These are phyloP conservation scores for Phoenix roebelenii DNA, from an alignment of 176 grass and related monocot genomes.

Conservation along the genomic window DNA sequence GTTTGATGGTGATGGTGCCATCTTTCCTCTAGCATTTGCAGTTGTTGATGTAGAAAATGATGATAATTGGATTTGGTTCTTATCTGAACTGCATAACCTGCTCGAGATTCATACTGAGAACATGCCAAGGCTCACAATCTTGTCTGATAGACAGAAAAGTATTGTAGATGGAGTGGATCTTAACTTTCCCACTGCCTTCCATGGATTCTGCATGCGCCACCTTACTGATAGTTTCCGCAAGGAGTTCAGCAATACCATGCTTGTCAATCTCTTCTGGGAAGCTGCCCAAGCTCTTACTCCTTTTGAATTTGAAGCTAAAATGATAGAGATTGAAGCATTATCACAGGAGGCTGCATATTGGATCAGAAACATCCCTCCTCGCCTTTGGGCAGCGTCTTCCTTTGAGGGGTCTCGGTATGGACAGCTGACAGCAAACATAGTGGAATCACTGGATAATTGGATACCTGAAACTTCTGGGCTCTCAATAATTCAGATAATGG, in stretches of 20 bases:
- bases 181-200: slow-evolving; percentile 95
- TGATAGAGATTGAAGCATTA: slow-evolving; percentile 77
- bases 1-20: slow-evolving; percentile 86
- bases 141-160: slow-evolving; percentile 79
- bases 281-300: slow-evolving; percentile 78
- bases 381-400: slow-evolving; percentile 83
- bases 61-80: slow-evolving; percentile 97
- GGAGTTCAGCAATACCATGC: slow-evolving; percentile 73
- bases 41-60: slow-evolving; percentile 92
- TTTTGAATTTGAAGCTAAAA: slow-evolving; percentile 81
- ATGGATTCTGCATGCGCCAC: slow-evolving; percentile 84
- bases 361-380: slow-evolving; percentile 60
- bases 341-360: slow-evolving; percentile 74
- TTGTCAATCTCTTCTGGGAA: slow-evolving; percentile 81
- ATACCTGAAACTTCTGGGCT: slow-evolving; percentile 74
- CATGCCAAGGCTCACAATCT: slow-evolving; percentile 88
- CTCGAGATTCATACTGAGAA: slow-evolving; percentile 87
- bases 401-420: slow-evolving; percentile 84
- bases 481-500: slow-evolving; percentile 95
- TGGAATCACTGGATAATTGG: slow-evolving; percentile 63
- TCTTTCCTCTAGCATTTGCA: slow-evolving; percentile 92
- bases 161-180: slow-evolving; percentile 90
- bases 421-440: slow-evolving; percentile 76
- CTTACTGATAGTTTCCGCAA: slow-evolving; percentile 77
- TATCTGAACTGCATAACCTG: slow-evolving; percentile 78